Percentiles rank a stretch among this genome's conserved stretches.
These are phyloP conservation scores for Malus fusca DNA, from an alignment of 306 rosid species.

Conservation along the genomic window DNA sequence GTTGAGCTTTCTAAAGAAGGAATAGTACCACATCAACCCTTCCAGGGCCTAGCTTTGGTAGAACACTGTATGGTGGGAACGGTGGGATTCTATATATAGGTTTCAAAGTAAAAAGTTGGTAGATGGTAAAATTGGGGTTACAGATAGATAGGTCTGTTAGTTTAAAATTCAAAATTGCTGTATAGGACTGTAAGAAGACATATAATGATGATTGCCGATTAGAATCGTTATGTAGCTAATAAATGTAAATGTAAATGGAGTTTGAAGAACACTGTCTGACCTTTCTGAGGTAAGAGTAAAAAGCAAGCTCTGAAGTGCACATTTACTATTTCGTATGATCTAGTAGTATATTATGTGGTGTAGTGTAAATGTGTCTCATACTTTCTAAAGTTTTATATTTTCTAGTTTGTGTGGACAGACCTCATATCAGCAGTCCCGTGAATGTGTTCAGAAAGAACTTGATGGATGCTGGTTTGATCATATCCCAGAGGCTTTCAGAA, in stretches of 20 bases:
- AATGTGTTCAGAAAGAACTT: slow-evolving; percentile 50
- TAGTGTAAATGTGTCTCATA: slow-evolving; percentile 15
- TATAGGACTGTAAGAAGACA: background rate
- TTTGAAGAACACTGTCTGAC: background rate
- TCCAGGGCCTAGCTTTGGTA: background rate
- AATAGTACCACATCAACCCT: background rate
- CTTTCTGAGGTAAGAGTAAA: background rate
- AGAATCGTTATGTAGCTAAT: background rate
- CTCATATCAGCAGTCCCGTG: slow-evolving; percentile 51
- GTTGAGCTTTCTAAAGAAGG: background rate
- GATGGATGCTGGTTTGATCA: slow-evolving; percentile 79
- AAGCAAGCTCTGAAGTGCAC: background rate
- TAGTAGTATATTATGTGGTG: background rate
- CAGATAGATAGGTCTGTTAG: background rate
- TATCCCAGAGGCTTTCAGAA: slow-evolving; percentile 55
- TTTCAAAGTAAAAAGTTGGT: background rate
- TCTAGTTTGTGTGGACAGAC: slow-evolving; percentile 68
- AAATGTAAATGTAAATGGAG: background rate
- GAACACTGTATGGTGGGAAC: background rate
- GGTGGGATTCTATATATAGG: background rate
- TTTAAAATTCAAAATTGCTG: background rate
- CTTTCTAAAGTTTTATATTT: slow-evolving; percentile 67
- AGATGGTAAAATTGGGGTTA: background rate
- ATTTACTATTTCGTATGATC: background rate
- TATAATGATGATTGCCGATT: background rate